These are phyloP conservation scores for Leishmania tropica DNA, from an alignment of 208 protist species.

Conservation along the genomic window DNA sequence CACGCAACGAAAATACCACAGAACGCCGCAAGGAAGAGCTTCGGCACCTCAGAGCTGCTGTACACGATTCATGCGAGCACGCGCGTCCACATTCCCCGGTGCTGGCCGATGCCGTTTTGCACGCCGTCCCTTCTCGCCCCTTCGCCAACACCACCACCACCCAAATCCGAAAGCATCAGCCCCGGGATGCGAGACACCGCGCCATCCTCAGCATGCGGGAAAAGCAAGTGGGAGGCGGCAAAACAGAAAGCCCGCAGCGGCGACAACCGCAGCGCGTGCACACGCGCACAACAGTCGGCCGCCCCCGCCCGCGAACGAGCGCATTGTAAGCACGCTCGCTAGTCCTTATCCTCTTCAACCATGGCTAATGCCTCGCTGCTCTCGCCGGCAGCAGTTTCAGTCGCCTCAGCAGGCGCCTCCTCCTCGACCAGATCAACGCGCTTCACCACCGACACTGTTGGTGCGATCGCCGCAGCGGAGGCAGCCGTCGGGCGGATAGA, in stretches of 20 bases:
- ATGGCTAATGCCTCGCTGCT: not conserved
- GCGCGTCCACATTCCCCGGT: not conserved
- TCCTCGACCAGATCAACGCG: not conserved
- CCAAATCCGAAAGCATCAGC: not conserved
- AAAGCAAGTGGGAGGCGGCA: not conserved
- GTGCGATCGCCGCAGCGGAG: not conserved
- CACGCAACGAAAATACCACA: not conserved
- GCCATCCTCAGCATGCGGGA: too few relatives aligned
- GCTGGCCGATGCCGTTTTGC: not conserved
- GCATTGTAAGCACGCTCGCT: not conserved
- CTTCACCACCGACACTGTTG: conserved; percentile 9
- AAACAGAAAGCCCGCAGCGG: not conserved
- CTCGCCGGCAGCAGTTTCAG: not conserved
- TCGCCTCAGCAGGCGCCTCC: not conserved
- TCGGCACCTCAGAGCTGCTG: not conserved
- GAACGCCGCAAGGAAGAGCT: not conserved
- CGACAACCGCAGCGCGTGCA: not conserved
- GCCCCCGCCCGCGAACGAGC: not conserved
- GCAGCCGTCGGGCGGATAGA: conserved; percentile 40
- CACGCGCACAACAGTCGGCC: not conserved
- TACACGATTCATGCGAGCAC: not conserved
- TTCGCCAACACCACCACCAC: too few relatives aligned
- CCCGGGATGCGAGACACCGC: not conserved
- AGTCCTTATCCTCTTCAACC: not conserved
- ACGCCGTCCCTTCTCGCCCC: not conserved